These are phyloP conservation scores for Ophiostoma quercus DNA, from an alignment of 2,329 filamentous ascomycete species.

Conservation along the genomic window DNA sequence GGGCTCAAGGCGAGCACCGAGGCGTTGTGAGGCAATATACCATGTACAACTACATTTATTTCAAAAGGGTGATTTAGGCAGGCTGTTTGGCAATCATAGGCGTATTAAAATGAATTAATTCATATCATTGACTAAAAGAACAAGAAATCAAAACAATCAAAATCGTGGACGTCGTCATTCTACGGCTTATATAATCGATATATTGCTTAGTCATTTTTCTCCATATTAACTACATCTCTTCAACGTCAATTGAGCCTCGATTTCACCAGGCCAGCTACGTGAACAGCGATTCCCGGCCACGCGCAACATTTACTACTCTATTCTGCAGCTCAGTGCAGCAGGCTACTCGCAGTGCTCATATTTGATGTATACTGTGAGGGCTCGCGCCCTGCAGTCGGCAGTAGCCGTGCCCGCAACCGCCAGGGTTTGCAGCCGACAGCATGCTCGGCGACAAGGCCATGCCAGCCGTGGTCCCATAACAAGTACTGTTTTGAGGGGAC, in stretches of 20 bases:
- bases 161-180: background rate
- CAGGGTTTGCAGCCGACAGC: background rate
- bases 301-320: background rate
- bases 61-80: background rate
- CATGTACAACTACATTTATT: conserved; percentile 4
- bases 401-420: conserved; percentile 18
- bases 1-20: conserved; percentile 28
- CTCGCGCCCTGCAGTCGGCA: conserved; percentile 29
- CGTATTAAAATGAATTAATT: background rate
- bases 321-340: conserved; percentile 18
- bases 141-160: background rate
- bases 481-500: background rate
- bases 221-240: conserved; percentile 9
- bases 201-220: background rate
- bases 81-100: background rate
- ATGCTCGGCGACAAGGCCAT: background rate
- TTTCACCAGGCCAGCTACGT: background rate
- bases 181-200: background rate
- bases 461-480: background rate
- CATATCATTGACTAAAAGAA: no score
- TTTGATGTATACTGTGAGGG: conserved; percentile 32
- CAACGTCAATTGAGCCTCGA: background rate
- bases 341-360: conserved; percentile 15
- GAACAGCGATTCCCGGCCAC: background rate
- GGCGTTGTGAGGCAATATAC: conserved; percentile 5